A percentile compares a stretch with the other conserved stretches of the same genome.
phyloP scores from a whole-genome alignment of 441 rosid species.

The Populus hybrid region DNA sequence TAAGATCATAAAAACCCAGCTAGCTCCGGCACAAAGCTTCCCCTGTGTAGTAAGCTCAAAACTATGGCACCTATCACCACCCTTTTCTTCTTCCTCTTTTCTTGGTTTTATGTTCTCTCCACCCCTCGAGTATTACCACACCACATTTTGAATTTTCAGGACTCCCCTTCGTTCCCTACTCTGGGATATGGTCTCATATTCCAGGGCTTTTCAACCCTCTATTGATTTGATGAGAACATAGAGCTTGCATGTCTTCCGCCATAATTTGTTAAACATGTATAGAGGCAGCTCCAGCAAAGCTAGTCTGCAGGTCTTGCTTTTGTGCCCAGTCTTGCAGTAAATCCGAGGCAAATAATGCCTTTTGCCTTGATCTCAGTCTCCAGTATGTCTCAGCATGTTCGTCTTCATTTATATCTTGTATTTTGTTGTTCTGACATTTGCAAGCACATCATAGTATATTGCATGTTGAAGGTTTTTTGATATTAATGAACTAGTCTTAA shows the following conservation, averaged over 20 bases:
- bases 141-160: not conserved
- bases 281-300: not conserved
- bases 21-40: not conserved
- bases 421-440: not conserved
- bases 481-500: not conserved
- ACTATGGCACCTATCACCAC: conserved; percentile 25
- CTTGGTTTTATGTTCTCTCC: not conserved
- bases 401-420: not conserved
- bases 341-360: not conserved
- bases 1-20: not conserved
- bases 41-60: not conserved
- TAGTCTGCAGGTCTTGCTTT: not conserved
- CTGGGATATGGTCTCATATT: not conserved
- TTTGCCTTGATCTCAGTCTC: not conserved
- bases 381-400: not conserved
- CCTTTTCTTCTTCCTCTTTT: conserved; percentile 7
- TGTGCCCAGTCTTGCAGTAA: not conserved
- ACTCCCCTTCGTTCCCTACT: not conserved
- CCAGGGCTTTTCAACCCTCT: not conserved
- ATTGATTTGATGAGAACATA: not conserved
- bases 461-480: not conserved
- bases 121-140: not conserved
- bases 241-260: not conserved
- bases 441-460: not conserved
- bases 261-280: not conserved